Base-by-base conservation (phyloP, 169 alveolate species). In the Plasmodium adleri region DNA sequence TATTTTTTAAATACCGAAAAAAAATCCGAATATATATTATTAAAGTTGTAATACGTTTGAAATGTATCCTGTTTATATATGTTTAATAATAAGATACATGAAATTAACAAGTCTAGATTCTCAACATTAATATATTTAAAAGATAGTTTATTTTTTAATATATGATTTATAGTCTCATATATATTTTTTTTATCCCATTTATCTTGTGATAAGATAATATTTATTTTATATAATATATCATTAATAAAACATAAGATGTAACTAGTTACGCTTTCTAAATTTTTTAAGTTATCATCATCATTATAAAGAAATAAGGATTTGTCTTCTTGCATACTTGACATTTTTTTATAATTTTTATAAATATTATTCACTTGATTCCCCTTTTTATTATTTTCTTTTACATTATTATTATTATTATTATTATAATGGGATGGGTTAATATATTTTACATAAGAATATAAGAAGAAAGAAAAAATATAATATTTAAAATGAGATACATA, bases 401-500 rank as follows among this genome's bases (percentile, higher is more conserved):
- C 5, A 32, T 3, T 1, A 10, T n/a, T 47, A 26, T 3, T 49
- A 10, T 10, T 64, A 56, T 20, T 45, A 10, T 39, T 20, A 7
- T 68, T 15, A 8, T 10, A 6, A 0, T 62, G n/a, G 43, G n/a
- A n/a, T 10, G 43, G 1, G 1, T 70, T 76, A 17, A 26, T 26
- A 71, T 66, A 67, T 70, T 39, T 64, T 24, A 78, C 72, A 39
- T 66, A 78, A 13, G 78, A 78, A 15, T 78, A 78, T 24, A 78
- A 45, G 32, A 78, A 67, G 39, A 78, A 78, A 15, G 90, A 78
- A 60, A 78, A 70, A 45, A 78, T 66, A 71, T 78, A 78, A 52
- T 52, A 78, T n/a, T 78, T 78, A 39, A 78, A 78, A 17, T 78
- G 90, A 17, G 90, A 78, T 6, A 66, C 17, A n/a, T 78, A 78